phyloP scores from a whole-genome alignment of 495 filamentous ascomycete species.

The Acidiella bohemica region DNA sequence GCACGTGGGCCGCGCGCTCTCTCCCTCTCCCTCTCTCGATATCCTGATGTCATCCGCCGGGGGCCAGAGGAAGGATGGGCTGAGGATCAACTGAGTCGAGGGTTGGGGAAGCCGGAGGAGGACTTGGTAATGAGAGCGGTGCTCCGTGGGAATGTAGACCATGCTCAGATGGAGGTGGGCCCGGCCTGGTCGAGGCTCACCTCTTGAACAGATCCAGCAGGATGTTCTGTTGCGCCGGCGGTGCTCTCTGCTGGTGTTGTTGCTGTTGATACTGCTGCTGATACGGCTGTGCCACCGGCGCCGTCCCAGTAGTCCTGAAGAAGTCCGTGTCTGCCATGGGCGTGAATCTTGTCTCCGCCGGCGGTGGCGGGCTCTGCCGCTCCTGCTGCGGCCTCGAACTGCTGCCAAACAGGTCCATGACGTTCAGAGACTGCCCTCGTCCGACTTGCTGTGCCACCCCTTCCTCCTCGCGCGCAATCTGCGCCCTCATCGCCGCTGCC shows the following conservation, averaged over 20 bases:
- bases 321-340: conserved; percentile 16
- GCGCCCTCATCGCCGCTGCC: conserved; percentile 41
- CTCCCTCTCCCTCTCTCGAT: too few species aligned
- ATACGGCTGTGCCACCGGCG: conserved; percentile 1
- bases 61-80: too few species aligned
- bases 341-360: conserved; percentile 1
- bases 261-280: too few species aligned
- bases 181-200: not conserved
- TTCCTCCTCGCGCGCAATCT: conserved; percentile 27
- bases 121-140: too few species aligned
- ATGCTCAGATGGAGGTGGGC: too few species aligned
- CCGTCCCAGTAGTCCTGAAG: conserved; percentile 6
- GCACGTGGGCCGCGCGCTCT: too few species aligned
- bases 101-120: too few species aligned
- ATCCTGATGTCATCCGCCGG: too few species aligned
- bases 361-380: not conserved
- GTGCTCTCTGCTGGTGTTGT: not conserved
- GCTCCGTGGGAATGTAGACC: too few species aligned
- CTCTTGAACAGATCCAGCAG: conserved; percentile 18
- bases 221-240: conserved; percentile 9
- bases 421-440: conserved; percentile 11
- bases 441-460: conserved; percentile 2
- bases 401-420: conserved; percentile 12
- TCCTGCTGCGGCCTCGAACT: not conserved
- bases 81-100: too few species aligned